Percentiles rank a stretch among this genome's conserved stretches.
Evolutionary conservation across 1,139 yeast species (phyloP).

Genomic region (Nadsonia starkeyi-henricii): DNA sequence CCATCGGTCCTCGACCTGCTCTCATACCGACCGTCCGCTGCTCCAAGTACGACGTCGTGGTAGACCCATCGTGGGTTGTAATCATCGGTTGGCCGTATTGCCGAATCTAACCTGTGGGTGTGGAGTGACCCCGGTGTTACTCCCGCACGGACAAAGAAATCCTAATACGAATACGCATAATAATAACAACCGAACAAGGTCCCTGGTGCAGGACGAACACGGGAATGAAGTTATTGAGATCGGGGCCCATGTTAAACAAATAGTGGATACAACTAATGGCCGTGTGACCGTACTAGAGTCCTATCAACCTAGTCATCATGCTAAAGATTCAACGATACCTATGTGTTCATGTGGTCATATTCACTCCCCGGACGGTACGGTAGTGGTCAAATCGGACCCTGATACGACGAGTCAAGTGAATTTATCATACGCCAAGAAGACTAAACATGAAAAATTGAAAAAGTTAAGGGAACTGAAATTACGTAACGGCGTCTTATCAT

Average conservation of each 20-base stretch:
- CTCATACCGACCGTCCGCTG: constrained; percentile 64
- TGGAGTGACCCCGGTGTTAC: constrained; percentile 5
- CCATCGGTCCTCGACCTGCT: constrained; percentile 78
- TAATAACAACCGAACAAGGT: constrained; percentile 1
- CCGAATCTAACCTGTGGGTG: constrained; percentile 12
- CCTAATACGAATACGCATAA: neutral
- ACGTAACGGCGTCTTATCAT: no score
- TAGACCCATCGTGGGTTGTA: constrained; percentile 34
- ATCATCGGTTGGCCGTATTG: constrained; percentile 16
- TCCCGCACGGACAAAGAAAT: constrained; percentile 1
- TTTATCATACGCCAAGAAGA: neutral
- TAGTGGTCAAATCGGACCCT: neutral
- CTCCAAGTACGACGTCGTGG: constrained; percentile 84
- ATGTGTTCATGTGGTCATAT: neutral
- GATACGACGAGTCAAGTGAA: no score
- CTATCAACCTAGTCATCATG: neutral
- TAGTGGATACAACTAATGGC: constrained; percentile 6
- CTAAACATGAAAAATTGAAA: neutral
- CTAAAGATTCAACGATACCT: neutral
- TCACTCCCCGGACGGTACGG: neutral
- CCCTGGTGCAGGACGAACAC: neutral
- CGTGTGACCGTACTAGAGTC: constrained; percentile 5
- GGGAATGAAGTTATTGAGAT: constrained; percentile 3
- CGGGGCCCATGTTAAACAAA: constrained; percentile 6
- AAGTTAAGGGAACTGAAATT: neutral